Conservation (phyloP, 441 rosid species). For the Croton setiger region DNA sequence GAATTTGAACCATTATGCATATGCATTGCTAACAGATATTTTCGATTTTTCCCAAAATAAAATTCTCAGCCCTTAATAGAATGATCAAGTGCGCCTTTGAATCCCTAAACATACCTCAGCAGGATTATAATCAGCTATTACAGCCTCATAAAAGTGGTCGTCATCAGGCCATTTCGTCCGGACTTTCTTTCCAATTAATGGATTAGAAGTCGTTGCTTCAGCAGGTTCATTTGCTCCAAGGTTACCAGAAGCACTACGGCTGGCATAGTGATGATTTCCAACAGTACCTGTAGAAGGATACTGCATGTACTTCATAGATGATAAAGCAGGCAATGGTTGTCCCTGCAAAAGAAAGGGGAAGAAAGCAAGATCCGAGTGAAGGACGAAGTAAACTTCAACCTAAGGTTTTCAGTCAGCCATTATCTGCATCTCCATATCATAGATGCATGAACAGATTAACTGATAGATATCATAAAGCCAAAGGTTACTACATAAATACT, state of each 20-base stretch:
- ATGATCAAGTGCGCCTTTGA: background rate
- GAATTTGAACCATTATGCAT: background rate
- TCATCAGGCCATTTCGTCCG: slow-evolving; percentile 99
- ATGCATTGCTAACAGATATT: background rate
- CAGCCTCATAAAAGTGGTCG: slow-evolving; percentile 86
- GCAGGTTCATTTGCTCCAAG: slow-evolving; percentile 45
- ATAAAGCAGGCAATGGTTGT: slow-evolving; percentile 37
- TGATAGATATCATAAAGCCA: slow-evolving; percentile 5
- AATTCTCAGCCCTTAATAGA: background rate
- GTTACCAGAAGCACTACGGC: slow-evolving; percentile 41
- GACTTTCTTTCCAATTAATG: slow-evolving; percentile 75
- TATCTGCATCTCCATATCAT: slow-evolving; percentile 19
- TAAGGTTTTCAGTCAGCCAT: slow-evolving; percentile 12
- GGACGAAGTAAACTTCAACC: slow-evolving; percentile 14
- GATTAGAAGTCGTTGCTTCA: slow-evolving; percentile 42
- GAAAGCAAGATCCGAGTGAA: slow-evolving; percentile 11
- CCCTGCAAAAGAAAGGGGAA: slow-evolving; percentile 28
- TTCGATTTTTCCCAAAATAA: background rate
- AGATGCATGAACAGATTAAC: background rate
- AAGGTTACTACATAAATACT: slow-evolving; percentile 6
- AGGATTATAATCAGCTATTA: slow-evolving; percentile 71
- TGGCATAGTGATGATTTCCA: slow-evolving; percentile 51
- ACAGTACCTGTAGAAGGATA: slow-evolving; percentile 46
- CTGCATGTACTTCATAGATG: slow-evolving; percentile 48
- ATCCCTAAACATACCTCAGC: slow-evolving; percentile 42